Percentiles rank a stretch among this genome's conserved stretches.
These are phyloP conservation scores for Amaranthus hypochondriacus DNA, from an alignment of 148 eudicot genomes.

Conservation along the genomic window DNA sequence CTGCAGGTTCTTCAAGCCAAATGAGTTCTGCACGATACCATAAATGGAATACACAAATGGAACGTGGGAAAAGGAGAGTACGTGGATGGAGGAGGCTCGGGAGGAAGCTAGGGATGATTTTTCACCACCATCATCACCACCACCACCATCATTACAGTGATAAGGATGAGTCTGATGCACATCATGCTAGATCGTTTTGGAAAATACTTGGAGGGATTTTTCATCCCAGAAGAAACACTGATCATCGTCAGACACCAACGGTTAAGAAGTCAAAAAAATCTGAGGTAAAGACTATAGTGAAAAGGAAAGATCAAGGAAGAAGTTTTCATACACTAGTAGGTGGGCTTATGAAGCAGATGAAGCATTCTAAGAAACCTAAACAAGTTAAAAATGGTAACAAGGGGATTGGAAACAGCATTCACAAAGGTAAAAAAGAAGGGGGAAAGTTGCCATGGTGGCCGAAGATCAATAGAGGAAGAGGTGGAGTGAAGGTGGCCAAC, in stretches of 20 bases:
- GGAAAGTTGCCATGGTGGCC: slow-evolving; percentile 42
- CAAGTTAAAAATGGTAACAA: slow-evolving; percentile 17
- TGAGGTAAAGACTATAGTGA: slow-evolving; percentile 18
- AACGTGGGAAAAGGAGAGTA: slow-evolving; percentile 17
- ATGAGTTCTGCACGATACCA: slow-evolving; percentile 14
- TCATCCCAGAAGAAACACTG: slow-evolving; percentile 19
- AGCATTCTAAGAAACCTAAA: slow-evolving; percentile 43
- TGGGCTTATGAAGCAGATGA: slow-evolving; percentile 43
- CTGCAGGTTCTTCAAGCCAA: slow-evolving; percentile 10
- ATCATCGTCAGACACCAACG: slow-evolving; percentile 27
- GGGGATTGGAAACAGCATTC: slow-evolving; percentile 17
- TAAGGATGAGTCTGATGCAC: slow-evolving; percentile 18
- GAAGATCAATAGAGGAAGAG: slow-evolving; percentile 24
- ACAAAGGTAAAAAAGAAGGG: slow-evolving; percentile 15
- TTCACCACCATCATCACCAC: slow-evolving; percentile 76
- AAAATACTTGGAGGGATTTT: slow-evolving; percentile 32
- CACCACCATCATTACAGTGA: slow-evolving; percentile 43
- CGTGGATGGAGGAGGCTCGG: slow-evolving; percentile 43
- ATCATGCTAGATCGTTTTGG: slow-evolving; percentile 26
- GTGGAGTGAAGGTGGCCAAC: slow-evolving; percentile 30
- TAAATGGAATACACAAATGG: slow-evolving; percentile 5
- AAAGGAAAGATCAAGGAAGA: slow-evolving; percentile 32
- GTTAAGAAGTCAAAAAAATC: slow-evolving; percentile 32
- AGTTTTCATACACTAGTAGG: slow-evolving; percentile 43
- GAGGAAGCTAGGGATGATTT: slow-evolving; percentile 53